Percentiles rank a stretch among this genome's conserved stretches.
Evolutionary conservation across 2,329 filamentous ascomycete species (phyloP).

Genomic region (Nemania sp.): DNA sequence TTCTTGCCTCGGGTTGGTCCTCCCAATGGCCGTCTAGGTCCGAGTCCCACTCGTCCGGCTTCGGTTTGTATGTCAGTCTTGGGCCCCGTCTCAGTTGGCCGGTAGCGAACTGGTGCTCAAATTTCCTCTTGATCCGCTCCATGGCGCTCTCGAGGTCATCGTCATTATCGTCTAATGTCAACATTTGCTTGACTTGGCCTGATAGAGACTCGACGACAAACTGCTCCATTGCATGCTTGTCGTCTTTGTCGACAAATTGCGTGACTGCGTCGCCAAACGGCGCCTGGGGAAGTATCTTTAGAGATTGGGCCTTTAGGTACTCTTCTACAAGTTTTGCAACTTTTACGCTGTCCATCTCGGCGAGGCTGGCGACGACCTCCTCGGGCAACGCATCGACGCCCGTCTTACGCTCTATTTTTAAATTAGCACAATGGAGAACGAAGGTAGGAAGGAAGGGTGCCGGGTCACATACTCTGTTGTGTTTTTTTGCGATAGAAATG

Average conservation of each 20-base stretch:
- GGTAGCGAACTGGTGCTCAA: conserved; percentile 77
- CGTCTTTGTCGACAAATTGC: conserved; percentile 94
- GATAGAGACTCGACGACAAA: conserved; percentile 80
- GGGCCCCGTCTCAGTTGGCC: conserved; percentile 68
- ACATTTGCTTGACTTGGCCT: conserved; percentile 76
- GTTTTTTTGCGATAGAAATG: conserved; percentile 92
- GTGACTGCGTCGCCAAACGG: conserved; percentile 92
- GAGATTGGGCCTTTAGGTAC: conserved; percentile 88
- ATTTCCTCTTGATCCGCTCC: conserved; percentile 75
- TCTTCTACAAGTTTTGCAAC: conserved; percentile 91
- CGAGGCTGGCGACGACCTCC: conserved; percentile 70
- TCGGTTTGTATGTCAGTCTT: conserved; percentile 74
- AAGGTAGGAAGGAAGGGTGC: not conserved
- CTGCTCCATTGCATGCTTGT: conserved; percentile 89
- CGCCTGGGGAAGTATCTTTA: conserved; percentile 93
- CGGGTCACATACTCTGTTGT: conserved; percentile 58
- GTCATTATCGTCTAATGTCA: conserved; percentile 73
- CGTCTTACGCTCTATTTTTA: conserved; percentile 52
- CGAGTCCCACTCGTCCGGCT: conserved; percentile 86
- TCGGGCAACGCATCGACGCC: conserved; percentile 70
- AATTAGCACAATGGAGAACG: conserved; percentile 33
- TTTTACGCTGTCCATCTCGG: conserved; percentile 78
- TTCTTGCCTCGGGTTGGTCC: conserved; percentile 76
- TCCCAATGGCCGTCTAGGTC: conserved; percentile 90
- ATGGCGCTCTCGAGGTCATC: conserved; percentile 80